Conservation (phyloP, 768 basidiomycete genomes). For the Baorangia bicolor region DNA sequence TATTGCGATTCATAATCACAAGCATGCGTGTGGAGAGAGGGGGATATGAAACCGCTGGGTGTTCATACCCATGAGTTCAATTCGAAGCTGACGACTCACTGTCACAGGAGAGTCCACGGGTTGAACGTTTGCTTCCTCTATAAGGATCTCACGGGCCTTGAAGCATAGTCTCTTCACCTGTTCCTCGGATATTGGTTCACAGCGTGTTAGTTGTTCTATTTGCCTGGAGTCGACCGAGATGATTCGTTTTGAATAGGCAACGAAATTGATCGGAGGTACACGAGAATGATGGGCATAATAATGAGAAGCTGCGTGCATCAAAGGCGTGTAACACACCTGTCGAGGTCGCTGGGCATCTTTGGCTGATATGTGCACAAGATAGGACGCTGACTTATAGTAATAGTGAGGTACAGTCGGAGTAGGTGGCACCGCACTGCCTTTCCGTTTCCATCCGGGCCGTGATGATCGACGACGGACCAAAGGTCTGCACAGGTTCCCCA, state of each 20-base stretch:
- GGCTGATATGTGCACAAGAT: constrained; percentile 20
- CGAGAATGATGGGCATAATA: constrained; percentile 21
- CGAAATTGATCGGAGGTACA: constrained; percentile 26
- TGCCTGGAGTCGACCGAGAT: constrained; percentile 54
- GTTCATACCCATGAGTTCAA: constrained; percentile 1
- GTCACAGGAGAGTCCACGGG: constrained; percentile 95
- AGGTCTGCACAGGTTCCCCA: background rate
- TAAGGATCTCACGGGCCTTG: constrained; percentile 94
- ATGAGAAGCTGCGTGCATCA: constrained; percentile 28
- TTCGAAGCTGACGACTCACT: constrained; percentile 44
- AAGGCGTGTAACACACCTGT: constrained; percentile 46
- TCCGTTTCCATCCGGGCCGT: constrained; percentile 11
- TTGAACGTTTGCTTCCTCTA: constrained; percentile 98
- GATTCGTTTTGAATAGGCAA: constrained; percentile 12
- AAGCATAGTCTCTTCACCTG: constrained; percentile 94
- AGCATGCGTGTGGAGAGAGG: constrained; percentile 3
- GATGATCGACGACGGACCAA: constrained; percentile 22
- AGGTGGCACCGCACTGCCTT: constrained; percentile 29
- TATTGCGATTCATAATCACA: background rate
- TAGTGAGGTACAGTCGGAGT: constrained; percentile 20
- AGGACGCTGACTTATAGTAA: constrained; percentile 33
- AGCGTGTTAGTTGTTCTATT: constrained; percentile 90
- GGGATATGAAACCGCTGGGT: background rate
- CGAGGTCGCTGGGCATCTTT: constrained; percentile 55
- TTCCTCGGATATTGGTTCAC: constrained; percentile 93